phyloP scores from a whole-genome alignment of 2,329 filamentous ascomycete genomes.

The Cyphellophora europaea region DNA sequence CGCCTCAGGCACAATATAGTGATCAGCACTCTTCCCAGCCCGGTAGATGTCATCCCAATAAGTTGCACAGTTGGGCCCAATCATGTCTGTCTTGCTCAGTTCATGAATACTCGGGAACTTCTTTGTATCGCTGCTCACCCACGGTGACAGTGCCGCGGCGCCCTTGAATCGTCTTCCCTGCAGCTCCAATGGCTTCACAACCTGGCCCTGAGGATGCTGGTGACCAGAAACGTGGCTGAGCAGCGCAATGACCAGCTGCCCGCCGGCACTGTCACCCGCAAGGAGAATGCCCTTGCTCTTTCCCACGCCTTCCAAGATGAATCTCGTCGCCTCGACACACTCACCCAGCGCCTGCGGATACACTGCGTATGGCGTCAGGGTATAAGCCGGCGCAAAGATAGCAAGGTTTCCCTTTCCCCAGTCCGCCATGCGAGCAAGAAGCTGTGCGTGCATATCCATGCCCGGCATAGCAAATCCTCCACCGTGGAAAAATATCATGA shows the following conservation, averaged over 20 bases:
- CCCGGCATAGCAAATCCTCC: conserved; percentile 13
- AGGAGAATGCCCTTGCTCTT: conserved; percentile 23
- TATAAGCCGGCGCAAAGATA: conserved; percentile 46
- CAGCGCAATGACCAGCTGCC: conserved; percentile 24
- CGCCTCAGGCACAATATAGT: conserved; percentile 6
- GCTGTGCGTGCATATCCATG: conserved; percentile 5
- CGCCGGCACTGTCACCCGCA: conserved; percentile 34
- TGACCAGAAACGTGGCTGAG: conserved; percentile 27
- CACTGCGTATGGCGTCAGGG: conserved; percentile 36
- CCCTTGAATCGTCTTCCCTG: conserved; percentile 30
- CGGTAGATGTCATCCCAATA: conserved; percentile 10
- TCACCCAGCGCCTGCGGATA: conserved; percentile 36
- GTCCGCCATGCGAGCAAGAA: conserved; percentile 7
- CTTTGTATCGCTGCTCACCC: conserved; percentile 40
- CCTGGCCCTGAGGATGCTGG: conserved; percentile 42
- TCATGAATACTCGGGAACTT: conserved; percentile 8
- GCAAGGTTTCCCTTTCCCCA: conserved; percentile 35
- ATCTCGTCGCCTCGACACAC: conserved; percentile 28
- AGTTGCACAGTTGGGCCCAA: conserved; percentile 3
- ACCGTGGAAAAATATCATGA: conserved; percentile 12
- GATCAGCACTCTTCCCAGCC: conserved; percentile 5
- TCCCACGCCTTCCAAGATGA: conserved; percentile 24
- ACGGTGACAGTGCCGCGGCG: conserved; percentile 47
- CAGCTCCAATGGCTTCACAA: conserved; percentile 22
- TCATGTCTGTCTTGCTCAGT: conserved; percentile 4